Base-by-base conservation (phyloP, 352 stramenopile genomes). In the Globisporangium polare region DNA sequence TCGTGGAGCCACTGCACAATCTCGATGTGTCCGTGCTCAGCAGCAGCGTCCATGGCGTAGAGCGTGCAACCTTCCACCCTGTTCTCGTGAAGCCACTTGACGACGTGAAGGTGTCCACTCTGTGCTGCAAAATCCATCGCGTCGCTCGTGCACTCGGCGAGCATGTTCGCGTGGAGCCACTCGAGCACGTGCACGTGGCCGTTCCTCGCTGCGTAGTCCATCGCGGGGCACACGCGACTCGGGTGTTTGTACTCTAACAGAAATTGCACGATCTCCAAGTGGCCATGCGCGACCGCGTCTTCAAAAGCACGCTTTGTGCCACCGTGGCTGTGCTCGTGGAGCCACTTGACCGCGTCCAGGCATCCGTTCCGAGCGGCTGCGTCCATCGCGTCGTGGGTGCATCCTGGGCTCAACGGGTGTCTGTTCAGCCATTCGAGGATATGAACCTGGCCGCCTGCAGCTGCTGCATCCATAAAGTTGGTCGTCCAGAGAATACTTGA, bases 41-140 rank as follows among this genome's bases (percentile, higher is more conserved):
- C 56, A 1, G 56, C 57, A 33, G 31, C 39, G n/a, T 56, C 57
- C 57, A 63, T 63, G 13, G 57, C 57, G 15, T 56, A 47, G 31
- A 50, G 24, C 3, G 57, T 63, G 31, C 57, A 54, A 33, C 57
- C 57, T n/a, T 63, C 57, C 5, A 22, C 61, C 5, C 79, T 73
- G 49, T 89, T 63, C 31, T 60, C 41, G 50, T 89, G 76, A 3
- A 88, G 56, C 79, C 79, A 90, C 65, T 86, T 53, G n/a, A 84
- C 68, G 37, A 83, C 71, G 0, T n/a, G n/a, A 6, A 79, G 53
- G 56, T 84, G 71, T 2, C 73, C 73, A 52, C 79, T 84, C 67
- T 80, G 45, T 2, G 57, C 57, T 3, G 57, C 57, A 35, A 49
- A 50, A 26, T 63, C 57, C 57, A 63, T 63, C 33, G 57, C 57